Evolutionary conservation across 2,329 filamentous ascomycete genomes (phyloP), one percentile per base, ranked within the genome.

Genomic region (Fusarium nurragi): DNA sequence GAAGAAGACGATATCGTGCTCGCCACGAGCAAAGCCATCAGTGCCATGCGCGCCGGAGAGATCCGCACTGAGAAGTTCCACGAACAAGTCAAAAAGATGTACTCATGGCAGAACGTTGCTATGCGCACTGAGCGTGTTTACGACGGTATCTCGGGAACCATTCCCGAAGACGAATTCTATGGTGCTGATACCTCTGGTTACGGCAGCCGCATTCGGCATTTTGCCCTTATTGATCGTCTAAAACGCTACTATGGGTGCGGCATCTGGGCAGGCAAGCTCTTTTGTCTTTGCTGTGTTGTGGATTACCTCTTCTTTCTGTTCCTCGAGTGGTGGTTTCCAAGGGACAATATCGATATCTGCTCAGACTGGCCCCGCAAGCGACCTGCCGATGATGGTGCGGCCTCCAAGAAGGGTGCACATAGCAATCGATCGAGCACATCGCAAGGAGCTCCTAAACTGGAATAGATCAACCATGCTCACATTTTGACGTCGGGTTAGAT

Each of bases 241-340:
- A 99, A 99, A 79, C 84, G 95, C 58, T 99, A 99, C 77, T 99
- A 97, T 73, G 95, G 95, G 10, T 99, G 96, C 74, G 95, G 95
- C 30, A 94, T 98, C 46, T 99, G 95, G 95, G 95, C 95, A 0
- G 95, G 95, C 32, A 99, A 99, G 78, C 82, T 99, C 10, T 99
- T 99, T 73, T 97, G 95, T 72, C 82, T 99, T 2, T 97, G 94
- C 66, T 94, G 94, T 12, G 88, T 98, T 55, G 90, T 99, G 48
- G 95, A 99, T 77, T 99, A 97, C 72, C 79, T 99, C 45, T 85
- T 99, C 49, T 97, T 93, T 71, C 83, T 97, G 44, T 87, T 97
- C 45, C 82, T 97, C 50, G 95, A 99, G 77, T 87, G 96, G 77
- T 91, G 88, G 80, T 94, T 91, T 63, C 95, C 95, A 0, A 83